These are phyloP conservation scores for Scenedesmus sp. DNA, from an alignment of 163 green algal species.

Conservation along the genomic window DNA sequence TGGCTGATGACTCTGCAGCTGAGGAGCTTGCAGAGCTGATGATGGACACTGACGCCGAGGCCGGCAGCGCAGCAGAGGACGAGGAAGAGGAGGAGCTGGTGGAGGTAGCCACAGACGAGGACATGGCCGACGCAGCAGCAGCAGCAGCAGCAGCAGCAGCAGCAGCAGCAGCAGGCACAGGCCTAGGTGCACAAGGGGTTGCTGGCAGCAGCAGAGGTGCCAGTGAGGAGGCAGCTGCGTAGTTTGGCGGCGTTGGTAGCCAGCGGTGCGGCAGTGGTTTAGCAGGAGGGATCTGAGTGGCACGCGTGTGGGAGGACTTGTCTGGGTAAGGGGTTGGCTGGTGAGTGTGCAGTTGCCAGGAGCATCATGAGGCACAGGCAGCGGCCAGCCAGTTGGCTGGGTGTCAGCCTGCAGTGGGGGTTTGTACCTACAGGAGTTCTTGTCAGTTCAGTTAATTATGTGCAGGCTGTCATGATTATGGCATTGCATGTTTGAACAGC, in stretches of 20 bases:
- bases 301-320: background rate
- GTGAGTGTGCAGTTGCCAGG: background rate
- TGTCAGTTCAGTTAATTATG: no score
- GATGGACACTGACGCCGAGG: background rate
- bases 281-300: background rate
- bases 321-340: background rate
- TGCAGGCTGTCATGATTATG: no score
- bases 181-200: background rate
- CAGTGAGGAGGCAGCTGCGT: background rate
- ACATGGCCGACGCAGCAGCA: conserved; percentile 27
- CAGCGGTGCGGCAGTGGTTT: background rate
- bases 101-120: conserved; percentile 1
- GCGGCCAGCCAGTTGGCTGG: background rate
- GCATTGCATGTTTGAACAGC: background rate
- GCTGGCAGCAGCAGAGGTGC: background rate
- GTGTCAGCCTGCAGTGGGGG: background rate
- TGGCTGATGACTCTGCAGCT: background rate
- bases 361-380: background rate
- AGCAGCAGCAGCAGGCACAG: conserved; percentile 24
- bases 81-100: background rate
- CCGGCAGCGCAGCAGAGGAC: background rate
- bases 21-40: background rate
- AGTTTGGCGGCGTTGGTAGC: background rate
- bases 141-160: conserved; percentile 29
- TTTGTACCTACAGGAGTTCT: background rate